Evolutionary conservation across 768 basidiomycete species (phyloP).

Genomic region (Lenzites betulinus): DNA sequence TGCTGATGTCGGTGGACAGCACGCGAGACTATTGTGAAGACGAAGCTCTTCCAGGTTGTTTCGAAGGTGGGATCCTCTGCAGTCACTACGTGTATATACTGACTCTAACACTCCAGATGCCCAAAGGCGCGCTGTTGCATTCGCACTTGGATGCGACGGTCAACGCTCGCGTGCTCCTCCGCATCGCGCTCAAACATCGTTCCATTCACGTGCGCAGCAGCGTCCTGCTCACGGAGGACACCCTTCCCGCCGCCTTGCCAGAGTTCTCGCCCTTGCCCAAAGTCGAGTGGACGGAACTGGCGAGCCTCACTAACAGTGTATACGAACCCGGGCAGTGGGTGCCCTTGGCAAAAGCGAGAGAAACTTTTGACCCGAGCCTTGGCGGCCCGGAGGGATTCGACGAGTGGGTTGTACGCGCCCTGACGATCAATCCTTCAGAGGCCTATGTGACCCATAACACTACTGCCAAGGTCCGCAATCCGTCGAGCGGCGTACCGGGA

Average conservation of each 20-base stretch:
- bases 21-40: conserved; percentile 49
- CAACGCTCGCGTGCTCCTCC: conserved; percentile 50
- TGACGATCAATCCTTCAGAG: conserved; percentile 69
- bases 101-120: conserved; percentile 51
- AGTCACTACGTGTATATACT: no score
- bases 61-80: conserved; percentile 45
- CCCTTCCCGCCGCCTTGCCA: conserved; percentile 46
- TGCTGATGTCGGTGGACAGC: background rate
- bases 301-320: conserved; percentile 40
- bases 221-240: conserved; percentile 41
- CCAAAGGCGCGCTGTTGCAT: conserved; percentile 76
- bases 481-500: background rate
- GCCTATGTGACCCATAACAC: conserved; percentile 76
- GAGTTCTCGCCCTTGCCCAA: conserved; percentile 51
- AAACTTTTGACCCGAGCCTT: conserved; percentile 48
- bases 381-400: conserved; percentile 71
- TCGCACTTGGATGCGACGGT: conserved; percentile 73
- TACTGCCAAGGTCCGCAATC: conserved; percentile 51
- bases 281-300: conserved; percentile 22
- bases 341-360: conserved; percentile 51
- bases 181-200: conserved; percentile 56
- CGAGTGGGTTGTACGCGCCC: conserved; percentile 54
- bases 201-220: conserved; percentile 59
- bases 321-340: conserved; percentile 58
- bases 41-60: conserved; percentile 61